Base-by-base conservation (phyloP, 106 monocot genomes). In the Amphibolis antarctica region DNA sequence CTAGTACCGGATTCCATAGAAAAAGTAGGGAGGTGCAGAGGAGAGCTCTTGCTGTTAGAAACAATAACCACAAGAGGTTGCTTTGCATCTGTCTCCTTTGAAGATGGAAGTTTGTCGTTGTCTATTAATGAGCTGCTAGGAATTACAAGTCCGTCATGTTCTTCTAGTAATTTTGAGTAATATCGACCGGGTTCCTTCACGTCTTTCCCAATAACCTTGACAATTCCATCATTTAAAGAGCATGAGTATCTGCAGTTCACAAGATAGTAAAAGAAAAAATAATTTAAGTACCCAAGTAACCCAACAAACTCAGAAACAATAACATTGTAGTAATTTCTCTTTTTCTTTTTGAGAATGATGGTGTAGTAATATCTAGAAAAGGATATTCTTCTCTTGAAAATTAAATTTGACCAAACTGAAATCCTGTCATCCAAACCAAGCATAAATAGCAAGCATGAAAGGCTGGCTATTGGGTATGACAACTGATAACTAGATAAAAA, bases 111-210 rank as follows among this genome's bases (percentile, higher is more conserved):
- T 28, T 22, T 55, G 1, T 68, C 67, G 12, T 62, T 76, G 72
- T 60, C 53, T 49, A 27, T 36, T 17, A 86, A 72, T 12, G 71
- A 76, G 50, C 59, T 67, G 59, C 80, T 66, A 13, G 86, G 82
- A 28, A 87, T 60, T 44, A 90, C 49, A 29, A 96, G 36, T 10
- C 78, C 96, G 51, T 96, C 96, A 30, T 78, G 80, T 80, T 90
- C 96, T 59, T 87, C 82, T 26, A 90, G 55, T 46, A 90, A 52
- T 36, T 77, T 55, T 12, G 96, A 90, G 66, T 86, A 96, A 69
- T 90, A 96, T 67, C 86, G 89, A 1, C 89, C 89, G 55, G 55
- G 42, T 72, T 81, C 75, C 19, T 77, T 60, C 19, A 70, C 81
- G 79, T 76, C 67, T 66, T 62, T 13, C 79, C 77, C 43, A 76